Percentiles rank a stretch among this genome's conserved stretches.
These are phyloP conservation scores for Colletotrichum salicis DNA, from an alignment of 2,329 filamentous ascomycete species.

Conservation along the genomic window DNA sequence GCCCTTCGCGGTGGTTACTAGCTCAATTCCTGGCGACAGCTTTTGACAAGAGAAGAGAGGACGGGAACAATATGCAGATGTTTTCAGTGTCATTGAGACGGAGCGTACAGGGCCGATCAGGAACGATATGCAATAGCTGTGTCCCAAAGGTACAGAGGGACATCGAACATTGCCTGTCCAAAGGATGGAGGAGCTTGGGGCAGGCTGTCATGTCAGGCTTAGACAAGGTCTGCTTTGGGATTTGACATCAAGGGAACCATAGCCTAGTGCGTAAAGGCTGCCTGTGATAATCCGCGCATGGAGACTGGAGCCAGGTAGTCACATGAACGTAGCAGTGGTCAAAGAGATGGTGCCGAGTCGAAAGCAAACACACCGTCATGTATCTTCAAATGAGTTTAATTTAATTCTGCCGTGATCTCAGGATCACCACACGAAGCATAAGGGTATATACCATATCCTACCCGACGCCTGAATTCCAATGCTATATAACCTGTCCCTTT, in stretches of 20 bases:
- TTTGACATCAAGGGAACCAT: not conserved
- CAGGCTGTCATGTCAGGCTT: not conserved
- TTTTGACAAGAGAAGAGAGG: not conserved
- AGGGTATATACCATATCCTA: constrained; percentile 16
- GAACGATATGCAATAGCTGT: not conserved
- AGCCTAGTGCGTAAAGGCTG: not conserved
- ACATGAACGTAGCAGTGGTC: not conserved
- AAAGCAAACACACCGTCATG: not conserved
- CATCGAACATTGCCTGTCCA: not conserved
- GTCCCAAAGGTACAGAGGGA: not conserved
- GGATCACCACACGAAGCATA: constrained; percentile 19
- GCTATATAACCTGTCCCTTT: not conserved
- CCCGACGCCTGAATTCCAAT: constrained; percentile 11
- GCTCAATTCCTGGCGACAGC: not conserved
- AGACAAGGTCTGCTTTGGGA: not conserved
- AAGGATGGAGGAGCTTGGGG: not conserved
- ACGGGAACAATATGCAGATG: not conserved
- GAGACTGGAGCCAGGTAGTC: not conserved
- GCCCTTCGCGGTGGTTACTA: constrained; percentile 82
- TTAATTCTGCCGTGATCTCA: not conserved
- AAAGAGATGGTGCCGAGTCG: not conserved
- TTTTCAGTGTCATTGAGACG: not conserved
- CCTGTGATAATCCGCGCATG: not conserved
- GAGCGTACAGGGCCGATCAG: not conserved
- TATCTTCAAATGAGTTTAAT: not conserved